Conservation (phyloP, 345 rosid genomes). For the Raphanus sativus region DNA sequence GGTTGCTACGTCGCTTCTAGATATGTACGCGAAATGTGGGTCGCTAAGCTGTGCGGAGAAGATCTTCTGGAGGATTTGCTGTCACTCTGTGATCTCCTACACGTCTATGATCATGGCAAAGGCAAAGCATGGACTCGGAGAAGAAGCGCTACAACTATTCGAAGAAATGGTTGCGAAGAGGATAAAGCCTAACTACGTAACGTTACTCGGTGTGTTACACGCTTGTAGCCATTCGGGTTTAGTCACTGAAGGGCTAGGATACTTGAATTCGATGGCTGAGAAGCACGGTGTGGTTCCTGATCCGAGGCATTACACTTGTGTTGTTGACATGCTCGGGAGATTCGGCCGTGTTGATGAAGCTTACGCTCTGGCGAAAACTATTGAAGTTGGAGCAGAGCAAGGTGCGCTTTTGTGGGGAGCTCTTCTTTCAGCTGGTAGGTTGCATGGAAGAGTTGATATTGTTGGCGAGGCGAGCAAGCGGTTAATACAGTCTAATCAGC, state of each 20-base stretch:
- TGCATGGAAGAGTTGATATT: slow-evolving; percentile 68
- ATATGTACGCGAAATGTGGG: slow-evolving; percentile 87
- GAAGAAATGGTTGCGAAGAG: slow-evolving; percentile 52
- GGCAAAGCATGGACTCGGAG: slow-evolving; percentile 40
- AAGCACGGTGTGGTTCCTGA: slow-evolving; percentile 56
- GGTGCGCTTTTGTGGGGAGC: slow-evolving; percentile 77
- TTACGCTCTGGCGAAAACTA: slow-evolving; percentile 51
- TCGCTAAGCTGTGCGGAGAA: slow-evolving; percentile 52
- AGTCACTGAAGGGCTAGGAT: slow-evolving; percentile 56
- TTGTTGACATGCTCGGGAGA: slow-evolving; percentile 83
- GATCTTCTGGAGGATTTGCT: slow-evolving; percentile 49
- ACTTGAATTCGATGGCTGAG: slow-evolving; percentile 51
- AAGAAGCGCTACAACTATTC: slow-evolving; percentile 24
- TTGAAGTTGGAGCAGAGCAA: slow-evolving; percentile 43
- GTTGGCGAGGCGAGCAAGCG: slow-evolving; percentile 62
- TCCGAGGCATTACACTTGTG: slow-evolving; percentile 68
- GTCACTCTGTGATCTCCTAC: slow-evolving; percentile 63
- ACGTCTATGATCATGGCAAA: slow-evolving; percentile 67
- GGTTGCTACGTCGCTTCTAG: slow-evolving; percentile 65
- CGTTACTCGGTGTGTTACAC: slow-evolving; percentile 64
- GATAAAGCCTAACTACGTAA: slow-evolving; percentile 69
- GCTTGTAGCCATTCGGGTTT: slow-evolving; percentile 90
- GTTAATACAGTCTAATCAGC: slow-evolving; percentile 54
- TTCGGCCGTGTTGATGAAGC: slow-evolving; percentile 74
- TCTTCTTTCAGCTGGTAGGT: slow-evolving; percentile 71